Conservation (phyloP, 192 early-diverging fungal genomes). For the Mortierella claussenii region DNA sequence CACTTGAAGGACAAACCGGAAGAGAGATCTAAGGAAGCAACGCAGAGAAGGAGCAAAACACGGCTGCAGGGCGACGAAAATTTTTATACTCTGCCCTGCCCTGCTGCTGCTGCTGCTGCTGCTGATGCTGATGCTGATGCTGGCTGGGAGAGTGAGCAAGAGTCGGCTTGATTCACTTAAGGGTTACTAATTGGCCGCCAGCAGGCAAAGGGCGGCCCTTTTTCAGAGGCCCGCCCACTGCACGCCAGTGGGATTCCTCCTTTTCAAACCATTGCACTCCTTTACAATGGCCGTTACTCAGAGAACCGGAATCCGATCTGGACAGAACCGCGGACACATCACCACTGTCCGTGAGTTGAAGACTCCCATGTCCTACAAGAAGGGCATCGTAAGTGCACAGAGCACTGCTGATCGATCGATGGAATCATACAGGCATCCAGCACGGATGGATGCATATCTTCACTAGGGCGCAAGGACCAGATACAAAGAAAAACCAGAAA, state of each 20-base stretch:
- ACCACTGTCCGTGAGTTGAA: conserved; percentile 78
- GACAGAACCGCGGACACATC: conserved; percentile 95
- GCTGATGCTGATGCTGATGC: too few relatives aligned
- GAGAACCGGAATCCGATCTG: conserved; percentile 89
- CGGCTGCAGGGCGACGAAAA: not conserved
- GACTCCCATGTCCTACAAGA: conserved; percentile 78
- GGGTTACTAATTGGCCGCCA: too few relatives aligned
- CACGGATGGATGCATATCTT: conserved; percentile 14
- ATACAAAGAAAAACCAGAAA: too few relatives aligned
- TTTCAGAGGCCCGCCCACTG: not conserved
- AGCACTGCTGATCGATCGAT: conserved; percentile 20
- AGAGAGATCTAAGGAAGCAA: conserved; percentile 51
- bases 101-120: not conserved
- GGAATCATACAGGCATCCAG: not conserved
- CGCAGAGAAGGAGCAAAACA: conserved; percentile 41
- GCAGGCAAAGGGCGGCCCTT: too few relatives aligned
- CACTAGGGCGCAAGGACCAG: too few relatives aligned
- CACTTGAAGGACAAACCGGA: conserved; percentile 8
- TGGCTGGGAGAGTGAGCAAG: too few relatives aligned
- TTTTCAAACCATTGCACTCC: conserved; percentile 34
- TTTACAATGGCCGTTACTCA: conserved; percentile 58
- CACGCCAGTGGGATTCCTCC: conserved; percentile 23
- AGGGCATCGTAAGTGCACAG: conserved; percentile 76
- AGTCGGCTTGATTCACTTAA: conserved; percentile 1
- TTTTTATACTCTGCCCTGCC: conserved; percentile 9